Percentiles rank a stretch among this genome's conserved stretches.
These are phyloP conservation scores for Aphanocladium album DNA, from an alignment of 2,329 filamentous ascomycete species.

Conservation along the genomic window DNA sequence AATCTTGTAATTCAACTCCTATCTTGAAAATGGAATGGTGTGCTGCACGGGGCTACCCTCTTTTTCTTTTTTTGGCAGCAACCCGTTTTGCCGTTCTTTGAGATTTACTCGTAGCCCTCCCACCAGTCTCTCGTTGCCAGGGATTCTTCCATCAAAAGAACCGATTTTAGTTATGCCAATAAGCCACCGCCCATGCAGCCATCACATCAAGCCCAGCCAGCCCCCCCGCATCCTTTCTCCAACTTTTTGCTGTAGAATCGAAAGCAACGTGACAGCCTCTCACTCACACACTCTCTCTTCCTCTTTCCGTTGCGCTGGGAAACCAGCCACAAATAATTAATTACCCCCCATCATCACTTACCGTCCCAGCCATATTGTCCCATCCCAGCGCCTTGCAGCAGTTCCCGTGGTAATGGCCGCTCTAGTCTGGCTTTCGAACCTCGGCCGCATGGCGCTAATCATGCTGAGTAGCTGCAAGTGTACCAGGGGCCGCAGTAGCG, in stretches of 20 bases:
- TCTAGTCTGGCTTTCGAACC: not conserved
- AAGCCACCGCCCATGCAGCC: not conserved
- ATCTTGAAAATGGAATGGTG: too few relatives aligned
- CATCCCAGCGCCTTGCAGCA: not conserved
- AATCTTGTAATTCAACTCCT: not conserved
- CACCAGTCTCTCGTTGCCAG: not conserved
- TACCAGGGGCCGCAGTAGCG: not conserved
- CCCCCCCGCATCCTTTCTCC: not conserved
- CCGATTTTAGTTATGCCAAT: not conserved
- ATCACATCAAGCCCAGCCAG: too few relatives aligned
- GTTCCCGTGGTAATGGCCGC: not conserved
- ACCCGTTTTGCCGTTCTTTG: too few relatives aligned
- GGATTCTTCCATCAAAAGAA: not conserved
- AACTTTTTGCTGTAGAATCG: not conserved
- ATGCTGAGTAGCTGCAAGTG: not conserved
- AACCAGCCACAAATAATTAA: slow-evolving; percentile 3
- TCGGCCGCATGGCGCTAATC: not conserved
- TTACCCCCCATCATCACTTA: not conserved
- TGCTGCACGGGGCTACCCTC: not conserved
- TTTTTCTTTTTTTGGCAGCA: not conserved
- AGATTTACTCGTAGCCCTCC: not conserved
- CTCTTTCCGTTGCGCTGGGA: not conserved
- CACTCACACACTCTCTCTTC: not conserved
- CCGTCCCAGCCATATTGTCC: not conserved
- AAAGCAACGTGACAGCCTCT: slow-evolving; percentile 3